phyloP scores from a whole-genome alignment of 345 rosid genomes.

The Boechera retrofracta region DNA sequence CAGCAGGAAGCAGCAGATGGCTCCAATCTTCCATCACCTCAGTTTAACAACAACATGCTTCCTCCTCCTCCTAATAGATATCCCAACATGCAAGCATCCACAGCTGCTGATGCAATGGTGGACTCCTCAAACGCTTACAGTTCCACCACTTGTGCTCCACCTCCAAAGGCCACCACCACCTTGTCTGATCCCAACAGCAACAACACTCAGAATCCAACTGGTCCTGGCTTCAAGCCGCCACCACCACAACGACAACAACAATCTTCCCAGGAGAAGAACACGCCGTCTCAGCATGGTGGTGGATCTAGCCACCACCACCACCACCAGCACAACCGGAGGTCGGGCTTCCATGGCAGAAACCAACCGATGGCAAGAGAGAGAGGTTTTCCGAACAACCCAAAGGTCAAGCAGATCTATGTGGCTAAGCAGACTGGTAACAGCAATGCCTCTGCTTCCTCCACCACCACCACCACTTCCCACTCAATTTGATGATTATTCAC shows the following conservation, averaged over 20 bases:
- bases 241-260: slow-evolving; percentile 37
- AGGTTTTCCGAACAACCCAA: slow-evolving; percentile 58
- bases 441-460: slow-evolving; percentile 39
- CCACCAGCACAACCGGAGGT: slow-evolving; percentile 55
- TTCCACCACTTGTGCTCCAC: slow-evolving; percentile 39
- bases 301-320: slow-evolving; percentile 53
- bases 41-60: slow-evolving; percentile 58
- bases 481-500: slow-evolving; percentile 25
- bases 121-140: slow-evolving; percentile 59
- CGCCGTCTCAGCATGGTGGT: slow-evolving; percentile 53
- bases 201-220: slow-evolving; percentile 40
- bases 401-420: slow-evolving; percentile 91
- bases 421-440: slow-evolving; percentile 76
- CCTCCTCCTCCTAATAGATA: slow-evolving; percentile 65
- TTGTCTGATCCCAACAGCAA: slow-evolving; percentile 47
- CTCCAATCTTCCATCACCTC: slow-evolving; percentile 52
- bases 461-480: slow-evolving; percentile 27
- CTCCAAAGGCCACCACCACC: slow-evolving; percentile 42
- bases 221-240: slow-evolving; percentile 47
- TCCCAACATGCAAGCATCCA: slow-evolving; percentile 53
- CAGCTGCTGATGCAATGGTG: slow-evolving; percentile 52
- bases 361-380: slow-evolving; percentile 66
- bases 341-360: slow-evolving; percentile 76
- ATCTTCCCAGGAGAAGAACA: slow-evolving; percentile 60
- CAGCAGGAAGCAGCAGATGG: slow-evolving; percentile 55